Evolutionary conservation across 1,139 yeast species (phyloP).

Genomic region (Yamadazyma atmosphaerica): DNA sequence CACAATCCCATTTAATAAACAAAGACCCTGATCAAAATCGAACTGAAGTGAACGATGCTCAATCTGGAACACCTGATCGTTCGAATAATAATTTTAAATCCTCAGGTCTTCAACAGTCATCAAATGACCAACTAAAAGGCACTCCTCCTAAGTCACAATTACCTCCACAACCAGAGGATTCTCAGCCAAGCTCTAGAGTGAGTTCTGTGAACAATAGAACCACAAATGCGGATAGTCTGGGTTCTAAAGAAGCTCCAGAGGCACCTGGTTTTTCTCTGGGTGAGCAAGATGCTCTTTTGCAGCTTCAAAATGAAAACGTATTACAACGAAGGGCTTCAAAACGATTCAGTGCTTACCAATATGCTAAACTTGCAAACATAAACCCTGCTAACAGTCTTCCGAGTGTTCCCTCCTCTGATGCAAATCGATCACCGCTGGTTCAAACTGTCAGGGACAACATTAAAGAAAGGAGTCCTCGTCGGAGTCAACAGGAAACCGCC

Average conservation of each 20-base stretch:
- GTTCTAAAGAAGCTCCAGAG: background rate
- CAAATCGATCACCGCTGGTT: constrained; percentile 8
- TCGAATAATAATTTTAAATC: background rate
- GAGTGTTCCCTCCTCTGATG: constrained; percentile 12
- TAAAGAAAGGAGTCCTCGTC: constrained; percentile 15
- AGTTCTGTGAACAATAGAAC: background rate
- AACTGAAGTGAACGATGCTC: background rate
- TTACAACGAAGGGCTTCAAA: constrained; percentile 89
- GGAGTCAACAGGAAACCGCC: constrained; percentile 9
- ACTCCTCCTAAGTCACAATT: background rate
- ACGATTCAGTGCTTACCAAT: constrained; percentile 90
- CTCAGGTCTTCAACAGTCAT: background rate
- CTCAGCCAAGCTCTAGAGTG: background rate
- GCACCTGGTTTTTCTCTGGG: constrained; percentile 4
- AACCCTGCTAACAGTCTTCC: constrained; percentile 31
- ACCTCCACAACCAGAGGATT: background rate
- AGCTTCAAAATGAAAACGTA: constrained; percentile 17
- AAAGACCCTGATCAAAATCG: background rate
- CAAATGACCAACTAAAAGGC: background rate
- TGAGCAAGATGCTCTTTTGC: constrained; percentile 14
- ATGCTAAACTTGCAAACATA: constrained; percentile 68
- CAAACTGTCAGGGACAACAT: constrained; percentile 13
- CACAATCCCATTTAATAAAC: background rate
- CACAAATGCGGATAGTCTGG: background rate
- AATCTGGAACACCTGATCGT: background rate